Percentiles rank a stretch among this genome's conserved stretches.
Evolutionary conservation across 106 monocot genomes (phyloP).

Genomic region (Vanilla planifolia): DNA sequence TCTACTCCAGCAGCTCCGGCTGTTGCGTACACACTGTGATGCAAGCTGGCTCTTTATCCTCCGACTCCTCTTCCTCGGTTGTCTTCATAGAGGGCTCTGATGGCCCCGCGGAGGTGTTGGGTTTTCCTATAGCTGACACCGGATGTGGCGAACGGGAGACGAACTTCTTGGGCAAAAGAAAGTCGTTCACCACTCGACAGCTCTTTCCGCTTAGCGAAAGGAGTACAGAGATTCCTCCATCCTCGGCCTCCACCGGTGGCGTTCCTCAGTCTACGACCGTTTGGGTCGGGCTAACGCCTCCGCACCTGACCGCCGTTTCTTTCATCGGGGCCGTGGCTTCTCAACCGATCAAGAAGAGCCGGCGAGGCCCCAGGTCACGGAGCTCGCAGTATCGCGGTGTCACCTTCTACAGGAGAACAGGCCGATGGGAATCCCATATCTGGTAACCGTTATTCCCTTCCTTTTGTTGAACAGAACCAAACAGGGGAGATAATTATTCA

Average conservation of each 20-base stretch:
- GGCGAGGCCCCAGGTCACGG: constrained; percentile 36
- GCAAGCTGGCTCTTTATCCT: constrained; percentile 7
- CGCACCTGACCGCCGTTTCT: constrained; percentile 13
- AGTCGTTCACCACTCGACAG: constrained; percentile 23
- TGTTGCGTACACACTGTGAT: neutral
- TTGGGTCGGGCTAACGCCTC: constrained; percentile 21
- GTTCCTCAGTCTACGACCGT: constrained; percentile 5
- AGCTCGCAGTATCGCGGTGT: constrained; percentile 58
- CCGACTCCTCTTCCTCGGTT: constrained; percentile 28
- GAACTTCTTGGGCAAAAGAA: neutral
- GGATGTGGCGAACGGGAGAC: no score
- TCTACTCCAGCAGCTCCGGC: neutral
- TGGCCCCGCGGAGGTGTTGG: constrained; percentile 3
- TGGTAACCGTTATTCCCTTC: constrained; percentile 12
- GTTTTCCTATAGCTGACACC: neutral
- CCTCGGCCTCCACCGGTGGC: neutral
- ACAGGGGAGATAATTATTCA: neutral
- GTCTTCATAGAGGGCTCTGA: constrained; percentile 12
- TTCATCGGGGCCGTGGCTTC: constrained; percentile 3
- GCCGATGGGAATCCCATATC: constrained; percentile 54
- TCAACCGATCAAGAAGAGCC: constrained; percentile 33
- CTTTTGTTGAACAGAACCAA: neutral
- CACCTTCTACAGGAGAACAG: constrained; percentile 45
- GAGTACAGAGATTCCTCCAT: neutral
- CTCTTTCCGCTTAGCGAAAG: constrained; percentile 27